phyloP scores from a whole-genome alignment of 2,329 filamentous ascomycete species.

The Ophiostoma sp. region DNA sequence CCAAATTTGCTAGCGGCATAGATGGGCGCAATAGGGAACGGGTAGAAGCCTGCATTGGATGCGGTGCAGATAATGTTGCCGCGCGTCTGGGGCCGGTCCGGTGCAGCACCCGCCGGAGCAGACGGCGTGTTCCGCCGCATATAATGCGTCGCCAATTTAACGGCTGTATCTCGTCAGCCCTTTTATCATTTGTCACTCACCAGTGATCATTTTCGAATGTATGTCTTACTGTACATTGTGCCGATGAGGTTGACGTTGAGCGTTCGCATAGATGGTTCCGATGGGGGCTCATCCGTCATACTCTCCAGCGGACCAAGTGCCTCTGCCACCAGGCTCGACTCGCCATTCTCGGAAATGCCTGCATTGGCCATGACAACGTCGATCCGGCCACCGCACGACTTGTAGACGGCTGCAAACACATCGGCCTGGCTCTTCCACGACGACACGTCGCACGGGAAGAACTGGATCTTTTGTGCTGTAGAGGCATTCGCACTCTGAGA shows the following conservation, averaged over 20 bases:
- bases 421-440: conserved; percentile 36
- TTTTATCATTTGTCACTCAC: conserved; percentile 29
- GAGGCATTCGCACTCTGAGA: not conserved
- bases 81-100: conserved; percentile 22
- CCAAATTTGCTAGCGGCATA: conserved; percentile 47
- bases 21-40: conserved; percentile 46
- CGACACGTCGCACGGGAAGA: conserved; percentile 36
- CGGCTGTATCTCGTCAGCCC: not conserved
- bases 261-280: conserved; percentile 36
- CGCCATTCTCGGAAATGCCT: conserved; percentile 42
- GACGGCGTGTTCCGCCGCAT: conserved; percentile 41
- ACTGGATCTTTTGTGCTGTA: conserved; percentile 30
- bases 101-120: not conserved
- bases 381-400: conserved; percentile 30
- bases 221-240: conserved; percentile 41
- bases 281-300: conserved; percentile 29
- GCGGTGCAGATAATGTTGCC: conserved; percentile 50
- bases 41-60: conserved; percentile 49
- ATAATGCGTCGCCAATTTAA: conserved; percentile 33
- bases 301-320: conserved; percentile 3
- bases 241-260: conserved; percentile 40
- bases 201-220: conserved; percentile 34
- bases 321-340: conserved; percentile 31
- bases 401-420: conserved; percentile 31
- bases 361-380: conserved; percentile 49